These are phyloP conservation scores for Russula griseocarnosa DNA, from an alignment of 768 basidiomycete species.

Conservation along the genomic window DNA sequence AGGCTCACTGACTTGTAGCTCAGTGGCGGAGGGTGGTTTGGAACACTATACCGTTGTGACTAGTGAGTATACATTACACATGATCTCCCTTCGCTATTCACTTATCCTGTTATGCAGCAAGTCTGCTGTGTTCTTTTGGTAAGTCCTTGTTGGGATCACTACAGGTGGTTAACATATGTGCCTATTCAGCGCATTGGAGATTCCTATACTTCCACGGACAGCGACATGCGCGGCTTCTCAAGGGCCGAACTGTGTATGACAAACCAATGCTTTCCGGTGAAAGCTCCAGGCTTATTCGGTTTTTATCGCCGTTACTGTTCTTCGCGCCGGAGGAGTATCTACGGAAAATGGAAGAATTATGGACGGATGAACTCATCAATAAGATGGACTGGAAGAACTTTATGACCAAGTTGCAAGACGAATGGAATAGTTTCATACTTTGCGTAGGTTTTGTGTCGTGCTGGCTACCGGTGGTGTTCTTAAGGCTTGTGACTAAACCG, in stretches of 20 bases:
- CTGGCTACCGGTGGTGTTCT: background rate
- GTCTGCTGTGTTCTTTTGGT: conserved; percentile 21
- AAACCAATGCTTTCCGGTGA: background rate
- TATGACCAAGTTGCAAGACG: conserved; percentile 7
- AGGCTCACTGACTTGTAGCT: background rate
- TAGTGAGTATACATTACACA: background rate
- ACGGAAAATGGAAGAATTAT: conserved; percentile 8
- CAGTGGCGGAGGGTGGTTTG: conserved; percentile 7
- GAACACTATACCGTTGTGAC: conserved; percentile 6
- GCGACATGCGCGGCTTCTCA: conserved; percentile 1
- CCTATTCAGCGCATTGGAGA: conserved; percentile 18
- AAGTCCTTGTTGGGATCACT: background rate
- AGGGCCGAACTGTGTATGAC: background rate
- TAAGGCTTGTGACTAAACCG: too few relatives aligned
- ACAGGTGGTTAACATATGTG: background rate
- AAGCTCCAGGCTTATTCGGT: conserved; percentile 6
- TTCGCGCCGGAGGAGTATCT: conserved; percentile 16
- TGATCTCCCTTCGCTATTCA: background rate
- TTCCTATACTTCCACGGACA: conserved; percentile 23
- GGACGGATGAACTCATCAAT: conserved; percentile 10
- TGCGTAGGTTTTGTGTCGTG: background rate
- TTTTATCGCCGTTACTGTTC: conserved; percentile 13
- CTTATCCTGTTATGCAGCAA: background rate
- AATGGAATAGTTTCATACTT: conserved; percentile 14
- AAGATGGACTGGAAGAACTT: conserved; percentile 7